These are phyloP conservation scores for Lichtheimia hyalospora DNA, from an alignment of 371 early-diverging fungal genomes.

Conservation along the genomic window DNA sequence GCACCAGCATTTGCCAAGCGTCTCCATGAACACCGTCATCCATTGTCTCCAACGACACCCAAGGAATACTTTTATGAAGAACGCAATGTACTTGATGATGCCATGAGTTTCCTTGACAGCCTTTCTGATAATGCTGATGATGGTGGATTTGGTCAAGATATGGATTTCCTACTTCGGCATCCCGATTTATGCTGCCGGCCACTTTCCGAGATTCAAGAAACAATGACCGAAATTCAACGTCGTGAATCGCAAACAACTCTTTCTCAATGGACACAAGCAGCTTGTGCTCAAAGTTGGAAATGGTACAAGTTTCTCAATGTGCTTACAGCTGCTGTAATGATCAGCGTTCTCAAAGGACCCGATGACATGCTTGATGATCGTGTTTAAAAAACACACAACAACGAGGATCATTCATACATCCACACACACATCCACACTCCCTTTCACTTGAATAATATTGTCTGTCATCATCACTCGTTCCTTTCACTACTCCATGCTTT, in stretches of 20 bases:
- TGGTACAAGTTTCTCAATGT: conserved; percentile 64
- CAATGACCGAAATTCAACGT: conserved; percentile 27
- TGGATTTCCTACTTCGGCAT: conserved; percentile 14
- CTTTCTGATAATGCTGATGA: conserved; percentile 15
- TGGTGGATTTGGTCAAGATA: conserved; percentile 18
- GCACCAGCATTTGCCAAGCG: background rate
- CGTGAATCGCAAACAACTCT: background rate
- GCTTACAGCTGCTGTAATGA: conserved; percentile 51
- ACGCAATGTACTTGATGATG: conserved; percentile 33
- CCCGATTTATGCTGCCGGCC: conserved; percentile 17
- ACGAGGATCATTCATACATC: no score
- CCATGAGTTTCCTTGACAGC: conserved; percentile 22
- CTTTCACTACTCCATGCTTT: conserved; percentile 3
- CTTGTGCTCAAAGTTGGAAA: conserved; percentile 24
- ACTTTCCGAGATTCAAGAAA: conserved; percentile 7
- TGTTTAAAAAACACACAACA: no score
- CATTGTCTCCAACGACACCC: conserved; percentile 19
- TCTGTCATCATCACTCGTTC: background rate
- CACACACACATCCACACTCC: background rate
- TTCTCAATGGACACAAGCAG: conserved; percentile 2
- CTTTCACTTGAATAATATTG: conserved; percentile 3
- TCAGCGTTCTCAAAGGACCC: conserved; percentile 63
- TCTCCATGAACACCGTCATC: conserved; percentile 13
- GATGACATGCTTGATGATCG: conserved; percentile 27
- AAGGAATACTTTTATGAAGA: conserved; percentile 3